A percentile compares a stretch with the other conserved stretches of the same genome.
phyloP scores from a whole-genome alignment of 306 rosid genomes.

The Quercus aquifolioides region DNA sequence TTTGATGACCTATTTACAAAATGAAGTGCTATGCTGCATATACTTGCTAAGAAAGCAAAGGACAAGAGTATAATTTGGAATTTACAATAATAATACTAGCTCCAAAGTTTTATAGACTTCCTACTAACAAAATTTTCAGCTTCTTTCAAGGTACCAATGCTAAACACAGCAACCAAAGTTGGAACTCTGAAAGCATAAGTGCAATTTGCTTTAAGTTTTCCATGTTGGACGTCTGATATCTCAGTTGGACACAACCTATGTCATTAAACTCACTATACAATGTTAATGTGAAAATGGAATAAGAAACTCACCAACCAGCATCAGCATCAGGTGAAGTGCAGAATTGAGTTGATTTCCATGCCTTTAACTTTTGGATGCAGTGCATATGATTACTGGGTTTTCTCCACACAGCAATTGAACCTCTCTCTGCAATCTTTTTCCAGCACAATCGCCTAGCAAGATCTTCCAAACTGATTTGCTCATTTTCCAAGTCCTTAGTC shows the following conservation, averaged over 20 bases:
- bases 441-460: constrained; percentile 51
- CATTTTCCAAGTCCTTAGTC: constrained; percentile 32
- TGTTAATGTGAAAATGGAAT: background rate
- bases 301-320: constrained; percentile 45
- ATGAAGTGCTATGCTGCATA: background rate
- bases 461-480: constrained; percentile 42
- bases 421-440: constrained; percentile 52
- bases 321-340: constrained; percentile 43
- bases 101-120: background rate
- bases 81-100: background rate
- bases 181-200: background rate
- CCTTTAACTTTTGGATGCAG: constrained; percentile 32
- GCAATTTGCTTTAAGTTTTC: background rate
- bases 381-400: constrained; percentile 35
- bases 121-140: background rate
- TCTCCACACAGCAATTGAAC: constrained; percentile 43
- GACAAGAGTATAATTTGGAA: background rate
- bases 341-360: constrained; percentile 28
- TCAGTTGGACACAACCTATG: background rate
- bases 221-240: background rate
- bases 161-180: background rate
- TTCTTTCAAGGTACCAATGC: background rate
- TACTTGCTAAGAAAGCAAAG: background rate
- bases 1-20: background rate
- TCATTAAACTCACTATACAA: background rate